Base-by-base conservation (phyloP, 176 grass and related monocot species). In the Bonia amplexicaulis region DNA sequence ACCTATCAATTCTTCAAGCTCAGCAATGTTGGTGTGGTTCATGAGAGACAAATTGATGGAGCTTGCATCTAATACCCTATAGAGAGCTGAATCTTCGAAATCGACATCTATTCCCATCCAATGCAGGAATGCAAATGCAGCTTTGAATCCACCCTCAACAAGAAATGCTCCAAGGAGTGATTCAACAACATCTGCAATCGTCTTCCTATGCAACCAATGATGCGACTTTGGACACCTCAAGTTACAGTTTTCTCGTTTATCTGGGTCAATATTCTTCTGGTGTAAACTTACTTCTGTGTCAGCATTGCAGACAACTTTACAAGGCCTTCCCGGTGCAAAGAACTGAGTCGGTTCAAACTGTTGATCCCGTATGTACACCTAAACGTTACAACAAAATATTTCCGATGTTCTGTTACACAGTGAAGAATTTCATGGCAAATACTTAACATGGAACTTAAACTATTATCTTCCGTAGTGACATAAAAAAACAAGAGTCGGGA, bases 101-200 rank as follows among this genome's bases (percentile, higher is more conserved):
- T 89, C 73, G 46, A 87, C 86, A 78, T 86, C 68, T 85, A 98
- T 90, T 71, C 96, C 96, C 49, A 98, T 86, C 96, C 96, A 98
- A 39, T 51, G 74, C 12, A 98, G 87, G 76, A 93, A 98, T 59
- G 91, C 89, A 92, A 98, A 77, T 87, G 96, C 89, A 76, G 89
- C 89, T 89, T 93, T 95, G 84, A 98, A 98, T 84, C 96, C 96
- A 70, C 91, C 90, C 76, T 95, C 93, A 58, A 98, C 96, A 84
- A 98, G 86, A 91, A 95, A 98, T 77, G 79, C 87, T 69, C 96
- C 96, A 76, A 93, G 27, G 90, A 98, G 91, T 31, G 96, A 88
- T 84, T 98, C 96, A n/a, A 98, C 91, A 80, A 92, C 93, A 84
- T 98, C 96, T 41, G 96, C 96, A 64, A 93, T 98, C 7, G 89